Base-by-base conservation (phyloP, 2,329 filamentous ascomycete species). In the Aureobasidium sp. region DNA sequence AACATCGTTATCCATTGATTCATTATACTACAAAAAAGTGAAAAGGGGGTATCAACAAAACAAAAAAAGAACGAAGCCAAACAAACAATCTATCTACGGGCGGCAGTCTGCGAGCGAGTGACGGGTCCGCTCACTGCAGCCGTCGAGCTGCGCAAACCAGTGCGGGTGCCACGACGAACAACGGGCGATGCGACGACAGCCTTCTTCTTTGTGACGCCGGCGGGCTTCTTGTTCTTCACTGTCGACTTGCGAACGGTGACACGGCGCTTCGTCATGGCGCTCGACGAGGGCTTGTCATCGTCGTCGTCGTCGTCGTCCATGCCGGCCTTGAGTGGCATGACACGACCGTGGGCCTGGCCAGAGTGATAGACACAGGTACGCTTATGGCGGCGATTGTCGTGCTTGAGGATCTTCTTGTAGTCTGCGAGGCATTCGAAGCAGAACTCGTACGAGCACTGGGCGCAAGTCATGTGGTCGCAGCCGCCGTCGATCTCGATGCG, bases 401-500 rank as follows among this genome's bases (percentile, higher is more conserved):
- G 9, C 15, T 8, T 15, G 11, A 39, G 41, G 22, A 58, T 58
- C 9, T n/a, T n/a, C 17, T 17, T 12, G 36, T 66, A 67, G 0
- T 61, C 37, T 0, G 65, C 59, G 42, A 64, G 17, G 58, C 71
- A 73, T 5, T 56, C 48, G 69, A 70, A 73, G 63, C 71, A 73
- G 62, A 73, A 73, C 8, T 63, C n/a, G n/a, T 57, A 52, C 1
- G 42, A 14, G 63, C 71, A 73, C 17, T 29, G 27, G 22, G 15
- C 31, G 25, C 72, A 73, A 9, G 31, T 42, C 70, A 73, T 73
- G 44, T 62, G 45, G 20, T 65, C 52, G 56, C 71, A 74, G 9
- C 72, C 72, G 15, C 70, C 70, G 41, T 70, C 63, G 66, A 73
- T 73, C 63, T 72, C 63, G 34, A 73, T 70, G 37, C 55, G 65